Evolutionary conservation across 495 filamentous ascomycete species (phyloP), one percentile per base, ranked within the genome.

Genomic region (Platismatia glauca): DNA sequence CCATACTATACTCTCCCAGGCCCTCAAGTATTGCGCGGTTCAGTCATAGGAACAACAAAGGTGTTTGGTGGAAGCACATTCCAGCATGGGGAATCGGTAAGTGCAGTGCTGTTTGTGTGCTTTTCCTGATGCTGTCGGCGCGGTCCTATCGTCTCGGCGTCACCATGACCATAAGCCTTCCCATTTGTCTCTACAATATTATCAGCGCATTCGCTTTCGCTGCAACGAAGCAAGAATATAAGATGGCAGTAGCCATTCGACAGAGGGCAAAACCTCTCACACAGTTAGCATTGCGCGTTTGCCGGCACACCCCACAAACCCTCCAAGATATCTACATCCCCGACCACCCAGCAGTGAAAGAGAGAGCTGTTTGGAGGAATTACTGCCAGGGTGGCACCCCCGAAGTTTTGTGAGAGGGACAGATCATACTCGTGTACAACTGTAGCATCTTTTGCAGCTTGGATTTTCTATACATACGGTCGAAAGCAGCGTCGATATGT

Each of bases 1-100:
- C 29, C 50, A 53, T 53, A 53, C 13, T 20, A 31, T 29, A 29
- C 55, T 1, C 16, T 22, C 33, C 38, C 22, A 1, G 11, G 9
- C 37, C 27, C n/a, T 43, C 22, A 55, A 33, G 33, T 41, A 8
- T 31, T 56, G 33, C 29, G 31, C 59, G 37, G 20, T 31, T 61
- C 37, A 0, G 35, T 1, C 24, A 7, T 12, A 43, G 18, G 22
- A 41, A 15, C 18, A 22, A 41, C 31, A 53, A 56, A 27, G 13
- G 13, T 41, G 60, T 52, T 38, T 46, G 59, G 55, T 66, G 34
- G 55, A 57, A 38, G 39, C 27, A 48, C 20, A 37, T 38, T 53
- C 18, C 35, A 62, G 37, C 24, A 66, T 66, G 64, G 64, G 64
- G 24, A 66, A 66, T 46, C 59, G 64, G 64, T 66, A 58, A 62